These are phyloP conservation scores for carrot (Daucus carota) DNA, from an alignment of 129 eudicot genomes.

Conservation along the genomic window DNA sequence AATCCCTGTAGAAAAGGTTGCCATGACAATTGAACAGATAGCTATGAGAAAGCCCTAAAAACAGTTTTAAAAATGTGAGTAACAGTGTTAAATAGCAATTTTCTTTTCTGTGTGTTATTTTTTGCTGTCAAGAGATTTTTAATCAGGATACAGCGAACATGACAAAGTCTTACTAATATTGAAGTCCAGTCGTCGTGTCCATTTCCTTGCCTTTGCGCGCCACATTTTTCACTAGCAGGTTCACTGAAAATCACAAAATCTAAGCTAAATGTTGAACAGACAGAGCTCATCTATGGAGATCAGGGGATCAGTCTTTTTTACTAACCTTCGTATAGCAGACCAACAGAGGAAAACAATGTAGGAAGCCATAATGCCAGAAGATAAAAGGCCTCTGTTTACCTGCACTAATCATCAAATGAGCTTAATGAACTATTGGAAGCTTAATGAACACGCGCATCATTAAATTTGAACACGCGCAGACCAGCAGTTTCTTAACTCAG, in stretches of 20 bases:
- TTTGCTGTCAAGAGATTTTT: not conserved
- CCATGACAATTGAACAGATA: conserved; percentile 73
- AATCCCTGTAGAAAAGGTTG: conserved; percentile 93
- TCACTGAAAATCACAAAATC: conserved; percentile 42
- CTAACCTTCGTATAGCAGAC: conserved; percentile 94
- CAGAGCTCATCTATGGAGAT: not conserved
- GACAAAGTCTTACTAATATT: conserved; percentile 57
- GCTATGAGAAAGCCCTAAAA: conserved; percentile 80
- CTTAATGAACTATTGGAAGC: too few species aligned
- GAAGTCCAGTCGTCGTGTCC: conserved; percentile 67
- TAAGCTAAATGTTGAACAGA: not conserved
- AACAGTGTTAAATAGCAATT: not conserved
- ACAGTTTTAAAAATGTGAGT: not conserved
- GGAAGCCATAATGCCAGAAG: conserved; percentile 97
- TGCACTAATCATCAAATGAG: conserved; percentile 33
- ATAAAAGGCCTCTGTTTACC: conserved; percentile 88
- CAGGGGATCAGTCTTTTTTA: not conserved
- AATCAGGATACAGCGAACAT: not conserved
- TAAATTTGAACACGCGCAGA: too few species aligned
- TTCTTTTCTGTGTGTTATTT: not conserved
- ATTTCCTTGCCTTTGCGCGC: conserved; percentile 45
- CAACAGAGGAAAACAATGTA: conserved; percentile 92
- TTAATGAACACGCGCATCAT: too few species aligned
- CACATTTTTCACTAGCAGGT: conserved; percentile 66
- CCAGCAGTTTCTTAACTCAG: not conserved